These are phyloP conservation scores for Proteromonas lacertae DNA, from an alignment of 352 stramenopile genomes.

Conservation along the genomic window DNA sequence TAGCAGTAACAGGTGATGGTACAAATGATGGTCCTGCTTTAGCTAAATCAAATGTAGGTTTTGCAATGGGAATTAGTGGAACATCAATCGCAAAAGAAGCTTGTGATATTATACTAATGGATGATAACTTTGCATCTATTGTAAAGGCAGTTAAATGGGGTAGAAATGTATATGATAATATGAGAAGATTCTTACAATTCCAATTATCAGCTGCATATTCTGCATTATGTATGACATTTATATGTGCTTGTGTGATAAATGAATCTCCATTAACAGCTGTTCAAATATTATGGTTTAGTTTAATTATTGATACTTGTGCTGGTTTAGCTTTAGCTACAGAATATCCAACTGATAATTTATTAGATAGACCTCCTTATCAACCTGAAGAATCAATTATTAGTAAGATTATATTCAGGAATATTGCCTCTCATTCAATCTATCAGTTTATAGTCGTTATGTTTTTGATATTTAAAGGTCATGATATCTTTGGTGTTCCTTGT, in stretches of 20 bases:
- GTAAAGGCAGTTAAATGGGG: conserved; percentile 77
- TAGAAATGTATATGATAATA: conserved; percentile 70
- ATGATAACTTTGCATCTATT: conserved; percentile 95
- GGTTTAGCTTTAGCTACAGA: conserved; percentile 52
- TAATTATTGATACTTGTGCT: conserved; percentile 68
- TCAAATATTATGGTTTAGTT: conserved; percentile 64
- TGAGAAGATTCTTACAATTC: conserved; percentile 62
- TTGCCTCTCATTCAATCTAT: conserved; percentile 30
- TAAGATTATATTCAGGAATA: conserved; percentile 43
- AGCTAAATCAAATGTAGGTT: conserved; percentile 60
- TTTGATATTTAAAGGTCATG: conserved; percentile 17
- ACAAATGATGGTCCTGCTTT: too few relatives aligned
- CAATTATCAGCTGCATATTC: conserved; percentile 47
- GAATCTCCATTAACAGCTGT: conserved; percentile 26
- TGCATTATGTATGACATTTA: conserved; percentile 30
- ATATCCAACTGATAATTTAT: conserved; percentile 24
- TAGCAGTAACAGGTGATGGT: too few relatives aligned
- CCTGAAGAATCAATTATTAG: conserved; percentile 31
- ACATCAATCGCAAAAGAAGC: conserved; percentile 49
- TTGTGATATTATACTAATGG: too few relatives aligned
- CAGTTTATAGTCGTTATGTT: conserved; percentile 30
- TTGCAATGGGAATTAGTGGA: conserved; percentile 74
- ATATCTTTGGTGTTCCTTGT: conserved; percentile 3
- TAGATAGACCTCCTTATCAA: conserved; percentile 36
- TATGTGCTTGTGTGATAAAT: conserved; percentile 16